Conservation (phyloP, 495 filamentous ascomycete genomes). For the Copromyces sp. region DNA sequence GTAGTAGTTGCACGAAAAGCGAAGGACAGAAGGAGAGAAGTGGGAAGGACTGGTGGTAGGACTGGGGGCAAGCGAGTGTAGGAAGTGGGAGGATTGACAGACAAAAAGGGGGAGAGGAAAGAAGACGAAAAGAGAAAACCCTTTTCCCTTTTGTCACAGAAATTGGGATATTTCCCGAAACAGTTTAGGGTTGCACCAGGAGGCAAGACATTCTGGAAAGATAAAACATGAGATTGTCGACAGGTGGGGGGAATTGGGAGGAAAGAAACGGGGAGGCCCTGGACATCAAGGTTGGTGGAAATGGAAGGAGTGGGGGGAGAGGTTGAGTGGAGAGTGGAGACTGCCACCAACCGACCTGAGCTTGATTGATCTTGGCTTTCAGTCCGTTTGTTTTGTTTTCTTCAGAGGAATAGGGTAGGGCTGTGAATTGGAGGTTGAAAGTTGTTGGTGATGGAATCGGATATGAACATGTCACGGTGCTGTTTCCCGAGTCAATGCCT, state of each 20-base stretch:
- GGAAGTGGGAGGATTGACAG: not conserved
- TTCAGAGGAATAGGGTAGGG: not conserved
- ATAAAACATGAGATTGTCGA: not conserved
- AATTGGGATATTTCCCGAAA: not conserved
- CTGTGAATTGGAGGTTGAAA: no score
- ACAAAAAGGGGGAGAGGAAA: constrained; percentile 1
- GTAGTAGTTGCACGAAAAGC: not conserved
- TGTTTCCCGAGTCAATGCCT: not conserved
- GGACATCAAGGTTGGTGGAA: not conserved
- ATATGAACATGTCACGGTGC: not conserved
- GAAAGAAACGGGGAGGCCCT: not conserved
- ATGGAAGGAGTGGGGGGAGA: not conserved
- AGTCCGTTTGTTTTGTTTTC: not conserved
- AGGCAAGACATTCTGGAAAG: constrained; percentile 1
- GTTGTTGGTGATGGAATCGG: not conserved
- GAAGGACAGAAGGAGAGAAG: not conserved
- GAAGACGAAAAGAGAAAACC: not conserved
- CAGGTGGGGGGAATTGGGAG: not conserved
- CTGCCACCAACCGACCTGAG: not conserved
- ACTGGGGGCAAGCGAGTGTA: not conserved
- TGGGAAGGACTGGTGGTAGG: not conserved
- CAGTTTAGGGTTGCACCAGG: not conserved
- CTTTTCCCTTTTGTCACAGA: not conserved
- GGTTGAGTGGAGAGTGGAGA: not conserved
- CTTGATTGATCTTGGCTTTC: not conserved